Conservation (phyloP, 2,329 filamentous ascomycete genomes). For the Microdochium bolleyi region DNA sequence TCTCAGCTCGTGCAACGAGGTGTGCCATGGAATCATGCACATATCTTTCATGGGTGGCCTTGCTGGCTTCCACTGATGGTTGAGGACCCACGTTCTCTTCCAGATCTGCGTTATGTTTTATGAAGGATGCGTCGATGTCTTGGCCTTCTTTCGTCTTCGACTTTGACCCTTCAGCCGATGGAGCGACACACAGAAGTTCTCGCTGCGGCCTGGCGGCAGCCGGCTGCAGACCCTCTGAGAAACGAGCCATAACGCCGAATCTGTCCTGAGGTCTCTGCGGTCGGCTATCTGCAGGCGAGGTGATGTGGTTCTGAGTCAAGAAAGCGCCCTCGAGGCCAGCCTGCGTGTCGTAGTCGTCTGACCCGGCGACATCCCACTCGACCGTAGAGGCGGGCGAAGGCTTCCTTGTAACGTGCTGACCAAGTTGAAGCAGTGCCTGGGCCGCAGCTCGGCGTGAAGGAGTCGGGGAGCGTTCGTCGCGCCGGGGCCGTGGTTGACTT, state of each 20-base stretch:
- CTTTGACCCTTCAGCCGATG: not conserved
- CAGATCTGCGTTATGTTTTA: not conserved
- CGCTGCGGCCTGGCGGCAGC: not conserved
- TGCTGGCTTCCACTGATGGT: not conserved
- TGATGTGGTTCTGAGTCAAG: not conserved
- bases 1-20: not conserved
- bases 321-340: not conserved
- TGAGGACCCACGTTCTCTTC: not conserved
- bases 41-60: not conserved
- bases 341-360: not conserved
- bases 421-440: not conserved
- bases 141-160: not conserved
- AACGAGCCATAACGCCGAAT: not conserved
- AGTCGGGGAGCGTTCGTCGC: not conserved
- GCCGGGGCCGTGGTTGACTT: not conserved
- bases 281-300: not conserved
- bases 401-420: not conserved
- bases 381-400: not conserved
- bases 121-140: not conserved
- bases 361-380: not conserved
- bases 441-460: not conserved
- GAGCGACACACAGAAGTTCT: not conserved
- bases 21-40: not conserved
- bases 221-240: not conserved
- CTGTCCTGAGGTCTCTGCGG: too few relatives aligned